Conservation (phyloP, 2,329 filamentous ascomycete species). For the Fusarium globosum region DNA sequence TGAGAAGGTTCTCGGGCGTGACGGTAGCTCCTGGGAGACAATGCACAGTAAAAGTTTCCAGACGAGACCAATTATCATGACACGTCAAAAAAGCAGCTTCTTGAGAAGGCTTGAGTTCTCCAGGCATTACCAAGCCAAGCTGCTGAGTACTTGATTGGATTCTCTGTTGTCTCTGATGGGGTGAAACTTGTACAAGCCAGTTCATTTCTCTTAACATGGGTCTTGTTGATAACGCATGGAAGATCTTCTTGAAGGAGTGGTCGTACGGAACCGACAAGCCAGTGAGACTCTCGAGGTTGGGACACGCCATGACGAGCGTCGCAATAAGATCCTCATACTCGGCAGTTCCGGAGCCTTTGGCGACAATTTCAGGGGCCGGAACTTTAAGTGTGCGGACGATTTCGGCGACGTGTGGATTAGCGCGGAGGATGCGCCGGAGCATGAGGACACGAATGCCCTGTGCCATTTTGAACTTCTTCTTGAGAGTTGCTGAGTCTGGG, state of each 20-base stretch:
- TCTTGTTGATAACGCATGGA: constrained; percentile 70
- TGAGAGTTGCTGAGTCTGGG: constrained; percentile 64
- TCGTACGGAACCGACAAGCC: constrained; percentile 66
- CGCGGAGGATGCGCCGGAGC: constrained; percentile 67
- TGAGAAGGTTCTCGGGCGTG: constrained; percentile 63
- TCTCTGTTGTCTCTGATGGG: constrained; percentile 47
- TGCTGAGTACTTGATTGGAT: constrained; percentile 47
- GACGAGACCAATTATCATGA: constrained; percentile 66
- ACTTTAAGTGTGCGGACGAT: constrained; percentile 69
- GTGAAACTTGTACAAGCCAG: constrained; percentile 64
- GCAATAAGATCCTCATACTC: constrained; percentile 69
- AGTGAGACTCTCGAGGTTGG: constrained; percentile 69
- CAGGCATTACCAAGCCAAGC: constrained; percentile 44
- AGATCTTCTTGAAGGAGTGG: constrained; percentile 66
- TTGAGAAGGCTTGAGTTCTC: constrained; percentile 46
- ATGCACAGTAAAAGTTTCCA: constrained; percentile 68
- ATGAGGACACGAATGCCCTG: constrained; percentile 65
- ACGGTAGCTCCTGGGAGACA: constrained; percentile 67
- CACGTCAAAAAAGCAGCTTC: constrained; percentile 60
- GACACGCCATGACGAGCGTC: constrained; percentile 72
- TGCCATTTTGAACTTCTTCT: constrained; percentile 66
- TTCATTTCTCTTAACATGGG: constrained; percentile 66
- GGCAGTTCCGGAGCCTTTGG: constrained; percentile 51
- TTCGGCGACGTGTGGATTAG: constrained; percentile 63
- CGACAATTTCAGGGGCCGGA: constrained; percentile 56